phyloP scores from a whole-genome alignment of 345 rosid species.

The Euphorbia pulcherrima region DNA sequence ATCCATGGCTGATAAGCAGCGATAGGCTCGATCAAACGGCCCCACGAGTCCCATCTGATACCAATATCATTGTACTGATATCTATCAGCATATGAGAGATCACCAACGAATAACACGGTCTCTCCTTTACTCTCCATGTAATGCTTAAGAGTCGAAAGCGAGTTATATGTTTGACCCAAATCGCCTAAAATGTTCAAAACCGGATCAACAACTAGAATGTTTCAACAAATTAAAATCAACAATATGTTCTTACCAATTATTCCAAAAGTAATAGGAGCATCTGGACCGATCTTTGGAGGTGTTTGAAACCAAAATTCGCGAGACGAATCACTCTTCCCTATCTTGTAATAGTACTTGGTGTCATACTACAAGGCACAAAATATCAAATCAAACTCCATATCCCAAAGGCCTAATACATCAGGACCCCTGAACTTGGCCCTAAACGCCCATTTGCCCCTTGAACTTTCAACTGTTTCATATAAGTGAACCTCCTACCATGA shows the following conservation, averaged over 20 bases:
- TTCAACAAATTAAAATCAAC: background rate
- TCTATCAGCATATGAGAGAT: slow-evolving; percentile 49
- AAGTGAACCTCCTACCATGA: too few relatives aligned
- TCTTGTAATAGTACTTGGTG: slow-evolving; percentile 39
- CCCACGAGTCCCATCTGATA: slow-evolving; percentile 48
- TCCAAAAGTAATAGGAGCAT: slow-evolving; percentile 43
- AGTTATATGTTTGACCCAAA: slow-evolving; percentile 44
- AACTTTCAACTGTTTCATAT: too few relatives aligned
- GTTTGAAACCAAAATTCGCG: slow-evolving; percentile 43
- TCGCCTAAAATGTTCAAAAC: slow-evolving; percentile 32
- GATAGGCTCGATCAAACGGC: slow-evolving; percentile 38
- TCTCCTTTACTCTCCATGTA: slow-evolving; percentile 36
- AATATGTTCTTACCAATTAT: slow-evolving; percentile 30
- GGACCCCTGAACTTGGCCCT: too few relatives aligned
- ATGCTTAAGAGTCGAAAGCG: slow-evolving; percentile 41
- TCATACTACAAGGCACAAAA: slow-evolving; percentile 23
- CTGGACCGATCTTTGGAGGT: slow-evolving; percentile 41
- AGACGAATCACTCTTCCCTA: slow-evolving; percentile 29
- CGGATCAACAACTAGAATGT: background rate
- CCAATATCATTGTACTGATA: slow-evolving; percentile 34
- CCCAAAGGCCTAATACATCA: too few relatives aligned
- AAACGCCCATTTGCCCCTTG: too few relatives aligned
- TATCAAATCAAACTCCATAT: background rate
- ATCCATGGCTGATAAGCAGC: slow-evolving; percentile 53
- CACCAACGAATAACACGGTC: slow-evolving; percentile 39